These are phyloP conservation scores for Dichotomopilus funicola DNA, from an alignment of 2,329 filamentous ascomycete species.

Conservation along the genomic window DNA sequence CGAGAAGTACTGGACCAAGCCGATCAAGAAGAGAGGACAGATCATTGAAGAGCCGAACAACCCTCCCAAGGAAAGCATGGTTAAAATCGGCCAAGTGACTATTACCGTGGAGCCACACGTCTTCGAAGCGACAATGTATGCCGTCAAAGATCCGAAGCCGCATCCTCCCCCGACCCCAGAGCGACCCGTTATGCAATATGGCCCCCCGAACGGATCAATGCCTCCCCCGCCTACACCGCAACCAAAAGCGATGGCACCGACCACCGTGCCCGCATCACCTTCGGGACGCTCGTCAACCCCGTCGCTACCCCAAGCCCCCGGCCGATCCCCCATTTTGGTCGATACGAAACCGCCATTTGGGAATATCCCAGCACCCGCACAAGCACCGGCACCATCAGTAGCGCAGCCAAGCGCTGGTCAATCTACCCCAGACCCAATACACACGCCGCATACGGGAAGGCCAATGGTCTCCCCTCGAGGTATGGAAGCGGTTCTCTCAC, in stretches of 20 bases:
- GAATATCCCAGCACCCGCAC: constrained; percentile 10
- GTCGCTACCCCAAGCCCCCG: constrained; percentile 3
- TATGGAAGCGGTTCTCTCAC: constrained; percentile 26
- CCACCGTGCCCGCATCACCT: constrained; percentile 13
- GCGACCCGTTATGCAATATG: constrained; percentile 59
- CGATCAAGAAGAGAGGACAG: constrained; percentile 60
- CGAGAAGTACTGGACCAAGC: constrained; percentile 72
- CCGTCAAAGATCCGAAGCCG: constrained; percentile 59
- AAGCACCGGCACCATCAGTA: constrained; percentile 4
- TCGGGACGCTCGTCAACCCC: constrained; percentile 11
- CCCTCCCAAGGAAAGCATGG: constrained; percentile 64
- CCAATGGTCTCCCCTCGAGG: constrained; percentile 26
- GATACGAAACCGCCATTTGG: constrained; percentile 17
- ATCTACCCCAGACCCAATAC: constrained; percentile 1
- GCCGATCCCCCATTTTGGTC: constrained; percentile 9
- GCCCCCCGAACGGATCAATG: constrained; percentile 57
- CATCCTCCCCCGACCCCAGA: constrained; percentile 32
- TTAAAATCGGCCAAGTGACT: constrained; percentile 64
- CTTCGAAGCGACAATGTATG: constrained; percentile 68
- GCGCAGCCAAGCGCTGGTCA: constrained; percentile 7
- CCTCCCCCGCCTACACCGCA: constrained; percentile 43
- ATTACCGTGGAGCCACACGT: constrained; percentile 75
- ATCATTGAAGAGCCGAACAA: constrained; percentile 59
- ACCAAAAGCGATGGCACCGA: constrained; percentile 28
- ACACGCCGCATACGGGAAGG: constrained; percentile 7